These are phyloP conservation scores for Boletus vinaceobasis DNA, from an alignment of 768 basidiomycete genomes.

Conservation along the genomic window DNA sequence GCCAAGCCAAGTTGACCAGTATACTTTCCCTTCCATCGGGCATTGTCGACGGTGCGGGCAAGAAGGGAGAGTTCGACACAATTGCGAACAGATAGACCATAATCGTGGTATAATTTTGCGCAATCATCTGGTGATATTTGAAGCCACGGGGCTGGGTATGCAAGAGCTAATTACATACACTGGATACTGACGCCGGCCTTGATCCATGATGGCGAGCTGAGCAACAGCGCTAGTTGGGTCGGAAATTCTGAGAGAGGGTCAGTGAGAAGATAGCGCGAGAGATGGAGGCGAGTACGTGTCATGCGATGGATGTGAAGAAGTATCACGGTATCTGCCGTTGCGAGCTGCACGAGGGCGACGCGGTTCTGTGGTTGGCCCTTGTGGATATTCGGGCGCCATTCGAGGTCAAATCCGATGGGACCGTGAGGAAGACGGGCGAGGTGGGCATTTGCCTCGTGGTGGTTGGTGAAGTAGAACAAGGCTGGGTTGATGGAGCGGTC, in stretches of 20 bases:
- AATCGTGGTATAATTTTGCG: slow-evolving; percentile 55
- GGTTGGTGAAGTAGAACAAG: slow-evolving; percentile 33
- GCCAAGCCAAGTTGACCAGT: slow-evolving; percentile 58
- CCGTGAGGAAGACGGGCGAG: slow-evolving; percentile 24
- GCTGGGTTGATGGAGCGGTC: slow-evolving; percentile 7
- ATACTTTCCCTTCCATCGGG: slow-evolving; percentile 71
- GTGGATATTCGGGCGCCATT: slow-evolving; percentile 66
- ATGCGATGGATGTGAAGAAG: slow-evolving; percentile 67
- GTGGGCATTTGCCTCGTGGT: slow-evolving; percentile 25
- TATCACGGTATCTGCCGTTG: slow-evolving; percentile 50
- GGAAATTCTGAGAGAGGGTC: slow-evolving; percentile 47
- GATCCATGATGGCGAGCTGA: slow-evolving; percentile 49
- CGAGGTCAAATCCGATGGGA: slow-evolving; percentile 66
- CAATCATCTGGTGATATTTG: slow-evolving; percentile 52
- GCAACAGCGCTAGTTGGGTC: slow-evolving; percentile 44
- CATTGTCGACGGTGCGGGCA: slow-evolving; percentile 67
- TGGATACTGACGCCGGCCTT: slow-evolving; percentile 79
- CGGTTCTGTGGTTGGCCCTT: slow-evolving; percentile 59
- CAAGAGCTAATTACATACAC: slow-evolving; percentile 36
- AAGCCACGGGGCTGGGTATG: not conserved
- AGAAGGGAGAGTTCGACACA: slow-evolving; percentile 70
- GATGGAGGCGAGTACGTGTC: slow-evolving; percentile 32
- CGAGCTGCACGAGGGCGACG: slow-evolving; percentile 73
- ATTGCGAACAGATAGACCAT: slow-evolving; percentile 40
- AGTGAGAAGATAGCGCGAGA: not conserved